phyloP scores from a whole-genome alignment of 163 green algal species.

The Volvox carteri region DNA sequence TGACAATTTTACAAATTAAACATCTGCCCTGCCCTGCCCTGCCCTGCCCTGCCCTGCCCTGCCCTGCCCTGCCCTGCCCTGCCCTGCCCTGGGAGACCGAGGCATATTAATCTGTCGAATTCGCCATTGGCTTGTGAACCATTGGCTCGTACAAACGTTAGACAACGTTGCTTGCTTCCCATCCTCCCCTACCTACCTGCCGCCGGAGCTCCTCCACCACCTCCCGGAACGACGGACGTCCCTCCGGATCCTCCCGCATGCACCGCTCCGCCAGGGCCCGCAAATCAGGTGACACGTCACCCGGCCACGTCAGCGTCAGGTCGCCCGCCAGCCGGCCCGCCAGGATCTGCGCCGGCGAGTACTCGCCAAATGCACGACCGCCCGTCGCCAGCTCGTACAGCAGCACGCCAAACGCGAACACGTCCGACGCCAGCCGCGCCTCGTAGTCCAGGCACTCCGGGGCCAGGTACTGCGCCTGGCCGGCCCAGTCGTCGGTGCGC shows the following conservation, averaged over 20 bases:
- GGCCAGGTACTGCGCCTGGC: constrained; percentile 49
- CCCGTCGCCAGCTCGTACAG: constrained; percentile 34
- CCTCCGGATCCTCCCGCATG: constrained; percentile 20
- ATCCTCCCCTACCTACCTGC: too few species aligned
- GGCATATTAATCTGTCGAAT: too few species aligned
- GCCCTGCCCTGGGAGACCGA: too few species aligned
- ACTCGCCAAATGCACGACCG: constrained; percentile 10
- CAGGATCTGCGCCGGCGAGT: constrained; percentile 45
- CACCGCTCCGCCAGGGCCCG: constrained; percentile 38
- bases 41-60: too few species aligned
- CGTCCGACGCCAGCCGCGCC: constrained; percentile 29
- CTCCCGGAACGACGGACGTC: constrained; percentile 31
- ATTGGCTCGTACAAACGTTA: too few species aligned
- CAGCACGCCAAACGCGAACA: constrained; percentile 58
- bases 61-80: too few species aligned
- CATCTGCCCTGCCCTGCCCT: too few species aligned
- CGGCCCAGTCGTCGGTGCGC: constrained; percentile 27
- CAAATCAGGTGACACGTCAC: constrained; percentile 11
- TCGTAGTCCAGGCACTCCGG: constrained; percentile 49
- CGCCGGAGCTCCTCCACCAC: constrained; percentile 42
- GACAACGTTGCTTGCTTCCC: too few species aligned
- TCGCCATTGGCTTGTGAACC: too few species aligned
- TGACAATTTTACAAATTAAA: too few species aligned
- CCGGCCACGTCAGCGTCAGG: constrained; percentile 33
- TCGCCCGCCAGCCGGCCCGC: constrained; percentile 18